These are phyloP conservation scores for Grosmannia huntii DNA, from an alignment of 2,329 filamentous ascomycete species.

Conservation along the genomic window DNA sequence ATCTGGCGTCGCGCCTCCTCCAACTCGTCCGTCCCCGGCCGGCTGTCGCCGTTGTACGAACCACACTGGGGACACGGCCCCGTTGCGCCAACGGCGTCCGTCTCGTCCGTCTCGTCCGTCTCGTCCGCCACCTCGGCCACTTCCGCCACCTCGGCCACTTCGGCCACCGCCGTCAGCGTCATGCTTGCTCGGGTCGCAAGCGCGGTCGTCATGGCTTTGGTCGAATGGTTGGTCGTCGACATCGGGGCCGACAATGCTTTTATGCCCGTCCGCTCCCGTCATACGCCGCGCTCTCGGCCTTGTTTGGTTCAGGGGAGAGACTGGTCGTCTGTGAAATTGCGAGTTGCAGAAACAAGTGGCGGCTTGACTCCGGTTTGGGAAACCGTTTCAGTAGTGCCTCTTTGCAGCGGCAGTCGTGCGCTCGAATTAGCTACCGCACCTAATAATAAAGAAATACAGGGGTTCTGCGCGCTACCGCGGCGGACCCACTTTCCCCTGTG, in stretches of 20 bases:
- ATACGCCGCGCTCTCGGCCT: background rate
- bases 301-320: background rate
- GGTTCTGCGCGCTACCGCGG: background rate
- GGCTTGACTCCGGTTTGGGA: background rate
- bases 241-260: background rate
- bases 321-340: background rate
- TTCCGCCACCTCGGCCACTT: background rate
- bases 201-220: background rate
- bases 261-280: background rate
- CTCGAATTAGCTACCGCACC: no score
- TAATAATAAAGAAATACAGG: background rate
- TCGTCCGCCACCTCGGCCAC: background rate
- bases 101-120: background rate
- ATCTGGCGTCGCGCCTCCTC: slow-evolving; percentile 46
- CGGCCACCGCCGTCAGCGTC: background rate
- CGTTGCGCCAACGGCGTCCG: background rate
- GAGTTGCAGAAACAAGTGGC: background rate
- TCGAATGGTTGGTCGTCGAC: background rate
- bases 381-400: no score
- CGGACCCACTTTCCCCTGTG: background rate
- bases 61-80: background rate
- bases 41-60: background rate
- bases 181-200: background rate
- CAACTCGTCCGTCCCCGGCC: slow-evolving; percentile 18
- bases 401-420: no score